Evolutionary conservation across 139 green algal species (phyloP), one percentile per base, ranked within the genome.

Genomic region (Picochlorum sp.): DNA sequence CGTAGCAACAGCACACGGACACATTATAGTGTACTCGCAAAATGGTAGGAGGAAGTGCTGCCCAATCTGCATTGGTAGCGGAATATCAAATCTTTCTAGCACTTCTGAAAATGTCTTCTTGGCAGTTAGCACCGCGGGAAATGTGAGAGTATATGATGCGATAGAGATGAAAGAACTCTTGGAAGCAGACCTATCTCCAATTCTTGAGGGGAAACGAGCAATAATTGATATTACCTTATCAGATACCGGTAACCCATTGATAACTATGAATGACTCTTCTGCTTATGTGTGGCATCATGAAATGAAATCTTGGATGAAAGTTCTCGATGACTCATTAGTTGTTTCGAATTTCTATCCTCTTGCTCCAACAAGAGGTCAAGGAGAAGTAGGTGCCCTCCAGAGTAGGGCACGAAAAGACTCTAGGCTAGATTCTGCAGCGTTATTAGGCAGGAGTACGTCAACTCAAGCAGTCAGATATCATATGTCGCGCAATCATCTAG

Each of bases 321-420:
- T 89, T 28, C 78, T 74, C 3, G 84, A 89, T 58, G 64, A 75
- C 26, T 55, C 69, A 0, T 79, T 79, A 54, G 52, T 72, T 1
- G 44, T 59, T 18, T 82, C 70, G 2, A 41, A 64, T 29, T 82
- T 71, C 52, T 33, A 52, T 33, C 64, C 67, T 8, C 14, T 51
- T 4, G 45, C 61, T 5, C 30, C 36, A 41, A 52, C 64, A 50
- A 30, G 25, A 0, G 36, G 39, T 7, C 68, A 64, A 47, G 57
- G 80, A 29, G 73, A 83, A 45, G 51, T 84, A 52, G 55, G 52
- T 3, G 35, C 33, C 24, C 26, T 80, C 25, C 78, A 86, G 47
- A 55, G 62, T 1, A 24, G 64, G 9, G 69, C 52, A 5, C 29
- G 39, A 6, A 45, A 29, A 12, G 41, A 20, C 32, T 20, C 30